Evolutionary conservation across 2,329 filamentous ascomycete genomes (phyloP).

Genomic region (Raffaelea deltoideospora): DNA sequence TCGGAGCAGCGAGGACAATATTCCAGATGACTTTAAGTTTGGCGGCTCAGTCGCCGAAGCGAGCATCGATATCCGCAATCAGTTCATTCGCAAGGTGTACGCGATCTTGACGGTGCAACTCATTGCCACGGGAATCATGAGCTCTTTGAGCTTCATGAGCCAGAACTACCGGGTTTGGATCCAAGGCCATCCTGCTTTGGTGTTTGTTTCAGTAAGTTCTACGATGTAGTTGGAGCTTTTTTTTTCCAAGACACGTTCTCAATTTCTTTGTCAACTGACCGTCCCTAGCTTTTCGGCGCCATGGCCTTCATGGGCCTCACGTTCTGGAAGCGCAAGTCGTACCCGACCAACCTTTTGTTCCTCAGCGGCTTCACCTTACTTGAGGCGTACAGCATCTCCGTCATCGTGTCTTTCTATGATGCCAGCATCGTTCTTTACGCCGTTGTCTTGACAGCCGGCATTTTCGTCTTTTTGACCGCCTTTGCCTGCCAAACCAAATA

Average conservation of each 20-base stretch:
- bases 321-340: constrained; percentile 91
- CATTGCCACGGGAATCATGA: constrained; percentile 66
- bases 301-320: constrained; percentile 76
- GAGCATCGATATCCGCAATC: constrained; percentile 89
- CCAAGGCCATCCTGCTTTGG: constrained; percentile 65
- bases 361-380: constrained; percentile 77
- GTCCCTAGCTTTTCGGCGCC: constrained; percentile 52
- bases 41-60: constrained; percentile 87
- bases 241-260: neutral
- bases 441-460: constrained; percentile 70
- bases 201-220: constrained; percentile 59
- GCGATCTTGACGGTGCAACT: constrained; percentile 94
- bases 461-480: constrained; percentile 63
- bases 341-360: constrained; percentile 90
- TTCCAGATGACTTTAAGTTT: constrained; percentile 98
- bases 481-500: constrained; percentile 98
- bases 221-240: neutral
- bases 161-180: constrained; percentile 71
- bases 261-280: neutral
- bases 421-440: constrained; percentile 76
- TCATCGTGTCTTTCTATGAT: constrained; percentile 84
- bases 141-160: constrained; percentile 76
- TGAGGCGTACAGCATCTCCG: constrained; percentile 86
- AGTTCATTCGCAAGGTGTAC: constrained; percentile 96
- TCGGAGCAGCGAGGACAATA: constrained; percentile 71